Evolutionary conservation across 2,329 filamentous ascomycete species (phyloP), one percentile per base, ranked within the genome.

Genomic region (Pseudopyrenochaeta lycopersici): DNA sequence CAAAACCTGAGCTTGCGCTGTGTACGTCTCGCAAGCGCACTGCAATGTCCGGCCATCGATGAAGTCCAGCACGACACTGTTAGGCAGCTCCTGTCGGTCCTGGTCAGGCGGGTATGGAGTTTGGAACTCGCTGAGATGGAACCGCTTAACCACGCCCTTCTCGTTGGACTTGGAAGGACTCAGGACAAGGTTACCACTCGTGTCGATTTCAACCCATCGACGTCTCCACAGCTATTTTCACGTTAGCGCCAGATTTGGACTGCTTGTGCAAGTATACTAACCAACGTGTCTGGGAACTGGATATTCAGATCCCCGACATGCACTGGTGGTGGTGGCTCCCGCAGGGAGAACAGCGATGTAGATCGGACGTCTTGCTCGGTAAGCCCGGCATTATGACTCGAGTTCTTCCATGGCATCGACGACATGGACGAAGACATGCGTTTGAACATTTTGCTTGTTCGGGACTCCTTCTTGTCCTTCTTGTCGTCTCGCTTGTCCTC

Each of bases 241-340:
- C 9, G 42, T 64, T 58, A 64, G 56, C 41, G 46, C 39, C 23
- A 15, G 2, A 6, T 4, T 7, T 7, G 12, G 9, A 2, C 2
- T 29, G 18, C 7, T 11, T 14, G 9, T 18, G 29, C 17, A 21
- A 5, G 7, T 42, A 5, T 42, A 70, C 80, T 69, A 73, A 82
- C 80, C 41, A 99, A 82, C 49, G 92, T 96, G 72, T 98, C 94
- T 0, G 95, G 95, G 73, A 99, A 97, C 73, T 99, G 95, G 10
- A 98, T 91, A 67, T 99, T 98, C 59, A 99, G 89, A 68, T 97
- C 91, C 43, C 93, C 92, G 75, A 96, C 84, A 57, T 89, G 88
- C 3, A 91, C 82, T 21, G 88, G 82, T 46, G 87, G 79, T 31
- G 77, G 78, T 44, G 75, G 78, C 56, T 81, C 78, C 7, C 73